Conservation (phyloP, 164 flowering plant genomes). For the Stephania cephalantha region DNA sequence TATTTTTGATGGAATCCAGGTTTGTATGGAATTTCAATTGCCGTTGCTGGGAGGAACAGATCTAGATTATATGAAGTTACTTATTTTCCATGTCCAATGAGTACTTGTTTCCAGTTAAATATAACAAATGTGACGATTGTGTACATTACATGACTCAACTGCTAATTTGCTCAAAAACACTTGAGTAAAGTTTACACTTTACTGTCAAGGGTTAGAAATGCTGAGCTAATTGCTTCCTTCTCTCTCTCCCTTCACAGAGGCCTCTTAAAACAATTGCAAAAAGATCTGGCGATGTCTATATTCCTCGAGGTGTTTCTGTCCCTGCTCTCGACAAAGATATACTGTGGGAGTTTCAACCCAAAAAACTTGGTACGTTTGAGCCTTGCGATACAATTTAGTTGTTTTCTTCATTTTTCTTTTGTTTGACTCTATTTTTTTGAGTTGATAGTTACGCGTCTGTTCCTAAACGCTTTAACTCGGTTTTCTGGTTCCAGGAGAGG, state of each 20-base stretch:
- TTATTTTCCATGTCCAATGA: neutral
- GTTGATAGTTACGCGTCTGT: neutral
- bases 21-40: conserved; percentile 20
- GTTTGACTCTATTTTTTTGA: conserved; percentile 1
- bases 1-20: conserved; percentile 99
- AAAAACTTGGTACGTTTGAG: conserved; percentile 57
- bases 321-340: conserved; percentile 97
- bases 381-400: neutral
- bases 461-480: neutral
- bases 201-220: neutral
- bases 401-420: neutral
- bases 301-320: conserved; percentile 98
- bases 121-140: neutral
- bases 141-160: neutral
- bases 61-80: neutral
- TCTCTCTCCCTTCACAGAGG: conserved; percentile 40
- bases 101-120: no score
- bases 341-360: conserved; percentile 94
- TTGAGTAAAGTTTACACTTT: neutral
- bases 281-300: conserved; percentile 93
- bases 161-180: neutral
- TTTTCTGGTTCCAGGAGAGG: conserved; percentile 60
- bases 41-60: neutral
- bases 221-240: neutral
- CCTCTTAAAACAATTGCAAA: conserved; percentile 95